These are phyloP conservation scores for Trichoderma brevicompactum DNA, from an alignment of 2,329 filamentous ascomycete genomes.

Conservation along the genomic window DNA sequence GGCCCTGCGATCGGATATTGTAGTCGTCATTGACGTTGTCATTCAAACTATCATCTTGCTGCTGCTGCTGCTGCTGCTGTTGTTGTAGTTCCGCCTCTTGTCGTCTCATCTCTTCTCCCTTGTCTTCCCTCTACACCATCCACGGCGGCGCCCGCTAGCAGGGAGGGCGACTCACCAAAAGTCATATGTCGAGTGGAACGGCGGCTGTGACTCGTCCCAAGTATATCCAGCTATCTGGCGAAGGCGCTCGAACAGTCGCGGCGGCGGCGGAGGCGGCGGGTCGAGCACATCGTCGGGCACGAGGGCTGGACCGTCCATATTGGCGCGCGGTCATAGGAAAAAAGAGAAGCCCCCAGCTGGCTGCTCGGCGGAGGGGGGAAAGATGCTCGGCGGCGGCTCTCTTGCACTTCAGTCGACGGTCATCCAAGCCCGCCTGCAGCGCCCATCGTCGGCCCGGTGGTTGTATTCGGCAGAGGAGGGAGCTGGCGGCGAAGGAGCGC, in stretches of 20 bases:
- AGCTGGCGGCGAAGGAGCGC: neutral
- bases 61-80: neutral
- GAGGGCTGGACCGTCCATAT: constrained; percentile 57
- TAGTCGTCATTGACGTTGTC: neutral
- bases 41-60: too few species aligned
- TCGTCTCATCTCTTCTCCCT: neutral
- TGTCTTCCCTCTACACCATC: neutral
- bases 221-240: constrained; percentile 74
- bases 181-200: constrained; percentile 75
- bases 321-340: constrained; percentile 37
- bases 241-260: constrained; percentile 72
- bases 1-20: neutral
- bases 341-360: constrained; percentile 23
- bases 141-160: neutral
- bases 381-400: constrained; percentile 32
- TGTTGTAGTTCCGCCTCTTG: neutral
- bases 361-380: constrained; percentile 19
- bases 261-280: constrained; percentile 67
- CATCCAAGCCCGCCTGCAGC: constrained; percentile 37
- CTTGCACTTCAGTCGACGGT: constrained; percentile 29
- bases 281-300: constrained; percentile 60
- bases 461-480: constrained; percentile 17
- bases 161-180: constrained; percentile 66
- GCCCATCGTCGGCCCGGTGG: constrained; percentile 41
- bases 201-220: constrained; percentile 69